Base-by-base conservation (phyloP, 106 monocot species). In the Allium sativum region DNA sequence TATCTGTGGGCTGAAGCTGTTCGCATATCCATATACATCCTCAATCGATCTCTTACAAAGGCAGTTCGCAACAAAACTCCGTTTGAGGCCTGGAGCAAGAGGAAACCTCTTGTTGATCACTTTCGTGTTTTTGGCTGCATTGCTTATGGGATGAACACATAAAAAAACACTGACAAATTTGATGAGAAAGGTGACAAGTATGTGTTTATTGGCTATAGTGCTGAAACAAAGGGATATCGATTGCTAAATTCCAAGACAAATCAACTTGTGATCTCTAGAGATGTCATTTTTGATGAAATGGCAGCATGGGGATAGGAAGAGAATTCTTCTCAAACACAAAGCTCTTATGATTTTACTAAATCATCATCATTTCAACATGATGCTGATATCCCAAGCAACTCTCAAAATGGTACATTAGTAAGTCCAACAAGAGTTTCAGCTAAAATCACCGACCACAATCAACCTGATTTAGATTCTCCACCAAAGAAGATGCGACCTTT, bases 171-270 rank as follows among this genome's bases (percentile, higher is more conserved):
- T 11, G 61, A 61, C 43, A 61, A 44, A 1, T 61, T 61, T 61
- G 61, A 45, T 61, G 45, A 45, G 45, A 61, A 44, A 45, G 47
- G 47, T 8, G 48, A 58, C 19, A 31, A 51, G 42, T 17, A 40
- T 21, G 45, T 67, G 10, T 56, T 55, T 8, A 45, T 67, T 45
- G 68, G 58, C 14, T 57, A 58, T n/a, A 68, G 22, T 46, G 20
- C 56, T 14, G 44, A 68, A 68, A 40, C 58, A 3, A 56, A 56
- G 21, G 46, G 44, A 3, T 60, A 60, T 13, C 42, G 42, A 43
- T 43, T 44, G 12, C 44, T 15, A 13, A 6, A 60, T 44, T 18
- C 60, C 1, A 43, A 44, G 0, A 17, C 43, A 16, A n/a, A 44
- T 8, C 3, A 60, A 10, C 12, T 61, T 41, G 59, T 59, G 41